Evolutionary conservation across 2,329 filamentous ascomycete genomes (phyloP), one percentile per base, ranked within the genome.

Genomic region (Botrytis medusae): DNA sequence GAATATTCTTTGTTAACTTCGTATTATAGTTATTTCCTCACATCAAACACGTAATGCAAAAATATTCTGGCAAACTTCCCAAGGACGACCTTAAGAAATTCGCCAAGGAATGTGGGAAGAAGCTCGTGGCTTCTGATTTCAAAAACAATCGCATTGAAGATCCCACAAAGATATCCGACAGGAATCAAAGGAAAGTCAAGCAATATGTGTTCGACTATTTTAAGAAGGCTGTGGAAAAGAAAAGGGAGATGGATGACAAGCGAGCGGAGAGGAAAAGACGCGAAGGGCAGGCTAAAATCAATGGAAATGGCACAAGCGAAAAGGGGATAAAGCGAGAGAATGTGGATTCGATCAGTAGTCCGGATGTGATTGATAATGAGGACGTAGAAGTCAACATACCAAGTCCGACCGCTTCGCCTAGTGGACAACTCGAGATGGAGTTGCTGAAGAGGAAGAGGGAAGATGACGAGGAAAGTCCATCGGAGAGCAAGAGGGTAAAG

Each of bases 91-190:
- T 91, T 4, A 91, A 91, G 79, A 87, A 87, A 73, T 86, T 90
- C 65, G 87, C 86, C 72, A 89, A 90, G 78, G 87, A 91, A 82
- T 88, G 95, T 64, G 90, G 90, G 73, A 97, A 97, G 83, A 97
- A 95, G 82, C 88, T 98, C 22, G 95, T 97, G 32, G 89, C 93
- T 29, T 96, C 94, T 0, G 95, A 98, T 81, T 98, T 93, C 84
- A 97, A 97, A 82, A 92, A 95, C 79, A 89, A 90, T 65, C 91
- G 94, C n/a, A 94, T 98, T 16, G 87, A 89, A 63, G 91, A 98
- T 79, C 95, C 94, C 0, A 93, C 89, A 37, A 89, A 88, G 67
- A 91, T 98, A 76, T 88, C 87, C 42, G 88, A 92, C 51, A 95
- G 93, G 80, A 93, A 96, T 79, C 88, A 91, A 78, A 91, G 91